Evolutionary conservation across 345 rosid genomes (phyloP), one percentile per base, ranked within the genome.

Genomic region (Lepidium didymum): DNA sequence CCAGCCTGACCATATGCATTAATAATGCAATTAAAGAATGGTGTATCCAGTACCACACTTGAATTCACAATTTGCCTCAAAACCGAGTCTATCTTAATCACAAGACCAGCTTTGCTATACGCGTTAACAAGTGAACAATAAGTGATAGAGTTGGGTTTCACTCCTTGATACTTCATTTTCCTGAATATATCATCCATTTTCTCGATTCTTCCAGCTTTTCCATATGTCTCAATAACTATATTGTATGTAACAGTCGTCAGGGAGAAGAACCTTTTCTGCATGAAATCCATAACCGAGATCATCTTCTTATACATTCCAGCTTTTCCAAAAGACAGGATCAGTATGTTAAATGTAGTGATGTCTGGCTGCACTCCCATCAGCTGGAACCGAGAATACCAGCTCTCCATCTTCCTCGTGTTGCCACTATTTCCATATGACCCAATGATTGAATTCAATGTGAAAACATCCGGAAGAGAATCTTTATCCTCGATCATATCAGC

Each of bases 21-120:
- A 76, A 92, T 86, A 70, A 85, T 74, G 68, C 96, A 84, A 50
- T 92, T 92, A 66, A 87, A 87, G 74, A 89, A 89, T 0, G 85
- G 80, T 8, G 96, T 85, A 83, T 92, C 98, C 19, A 87, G 72
- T 50, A 75, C 62, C 43, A 85, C 95, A 67, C 90, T 93, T 1
- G 96, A 84, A 79, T 87, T 89, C 80, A 81, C 86, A 42, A 86
- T 86, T 23, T 92, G 96, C 73, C 88, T 86, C 64, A 81, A 78
- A 70, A 84, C 76, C 1, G 93, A 87, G 76, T 86, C 93, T 59
- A 87, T 86, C 78, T 82, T 87, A 68, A 25, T 60, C 3, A 77
- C 70, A 43, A 76, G 78, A 60, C 96, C 85, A 18, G 83, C 85
- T 85, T 78, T 79, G 59, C 83, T 66, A 65, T 86, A 86, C 29